Evolutionary conservation across 495 filamentous ascomycete genomes (phyloP).

Genomic region (Penicillium nucicola): DNA sequence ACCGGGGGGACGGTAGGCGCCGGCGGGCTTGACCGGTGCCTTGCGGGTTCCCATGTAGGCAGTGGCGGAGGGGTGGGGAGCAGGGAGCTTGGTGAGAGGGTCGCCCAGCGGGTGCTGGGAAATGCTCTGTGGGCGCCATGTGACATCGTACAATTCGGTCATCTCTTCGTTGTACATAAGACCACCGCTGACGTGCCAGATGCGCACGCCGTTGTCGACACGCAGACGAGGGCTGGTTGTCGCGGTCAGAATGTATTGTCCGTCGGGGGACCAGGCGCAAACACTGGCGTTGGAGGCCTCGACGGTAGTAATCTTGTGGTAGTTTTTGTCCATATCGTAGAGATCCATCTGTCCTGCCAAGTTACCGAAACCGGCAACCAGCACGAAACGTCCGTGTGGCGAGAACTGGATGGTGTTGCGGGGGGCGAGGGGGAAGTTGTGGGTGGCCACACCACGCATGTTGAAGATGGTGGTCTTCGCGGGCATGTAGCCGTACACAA

Average conservation of each 20-base stretch:
- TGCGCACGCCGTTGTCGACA: slow-evolving; percentile 92
- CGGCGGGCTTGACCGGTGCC: slow-evolving; percentile 89
- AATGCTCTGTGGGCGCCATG: slow-evolving; percentile 75
- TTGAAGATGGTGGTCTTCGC: slow-evolving; percentile 98
- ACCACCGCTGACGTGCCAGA: slow-evolving; percentile 89
- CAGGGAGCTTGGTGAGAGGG: slow-evolving; percentile 72
- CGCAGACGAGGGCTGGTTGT: slow-evolving; percentile 92
- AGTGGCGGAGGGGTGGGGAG: slow-evolving; percentile 78
- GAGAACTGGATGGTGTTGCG: slow-evolving; percentile 96
- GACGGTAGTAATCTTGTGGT: slow-evolving; percentile 85
- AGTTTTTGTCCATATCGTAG: slow-evolving; percentile 91
- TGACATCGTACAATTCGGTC: slow-evolving; percentile 88
- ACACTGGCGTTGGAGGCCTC: slow-evolving; percentile 93
- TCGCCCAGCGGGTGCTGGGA: slow-evolving; percentile 62
- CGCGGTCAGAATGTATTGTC: slow-evolving; percentile 89
- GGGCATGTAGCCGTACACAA: slow-evolving; percentile 96
- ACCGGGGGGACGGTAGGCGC: slow-evolving; percentile 95
- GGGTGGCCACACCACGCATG: slow-evolving; percentile 70
- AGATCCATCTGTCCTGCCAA: slow-evolving; percentile 96
- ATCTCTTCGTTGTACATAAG: slow-evolving; percentile 95
- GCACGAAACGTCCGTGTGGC: slow-evolving; percentile 84
- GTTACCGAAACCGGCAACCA: slow-evolving; percentile 96
- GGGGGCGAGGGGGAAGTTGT: slow-evolving; percentile 79
- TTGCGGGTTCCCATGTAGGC: slow-evolving; percentile 81
- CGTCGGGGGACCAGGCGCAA: slow-evolving; percentile 95